Evolutionary conservation across 169 alveolate genomes (phyloP).

Genomic region (Plasmodium berghei): DNA sequence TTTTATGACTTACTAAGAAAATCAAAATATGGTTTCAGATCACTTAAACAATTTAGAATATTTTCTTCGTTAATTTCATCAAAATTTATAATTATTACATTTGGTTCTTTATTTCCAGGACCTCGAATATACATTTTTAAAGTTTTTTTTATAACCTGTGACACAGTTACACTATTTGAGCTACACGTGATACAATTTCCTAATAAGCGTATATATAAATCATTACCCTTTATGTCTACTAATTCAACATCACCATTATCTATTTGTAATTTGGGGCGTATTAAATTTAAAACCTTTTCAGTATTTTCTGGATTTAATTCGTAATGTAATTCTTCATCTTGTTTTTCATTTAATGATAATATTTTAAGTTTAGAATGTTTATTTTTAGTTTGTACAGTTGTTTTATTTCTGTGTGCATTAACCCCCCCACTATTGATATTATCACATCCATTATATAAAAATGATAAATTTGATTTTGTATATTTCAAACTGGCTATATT

Average conservation of each 20-base stretch:
- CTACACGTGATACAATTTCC: conserved; percentile 86
- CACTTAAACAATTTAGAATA: conserved; percentile 35
- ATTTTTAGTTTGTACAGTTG: conserved; percentile 29
- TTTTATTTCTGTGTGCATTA: conserved; percentile 29
- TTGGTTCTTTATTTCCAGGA: conserved; percentile 78
- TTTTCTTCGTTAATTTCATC: conserved; percentile 80
- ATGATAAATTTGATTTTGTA: conserved; percentile 14
- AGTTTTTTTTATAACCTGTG: conserved; percentile 82
- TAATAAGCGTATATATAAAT: conserved; percentile 65
- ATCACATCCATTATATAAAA: conserved; percentile 21
- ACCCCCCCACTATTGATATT: conserved; percentile 8
- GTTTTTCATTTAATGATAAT: conserved; percentile 7
- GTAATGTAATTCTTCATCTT: conserved; percentile 61
- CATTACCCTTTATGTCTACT: conserved; percentile 79
- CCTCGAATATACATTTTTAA: conserved; percentile 78
- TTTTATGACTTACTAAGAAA: conserved; percentile 46
- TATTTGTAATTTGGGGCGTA: conserved; percentile 82
- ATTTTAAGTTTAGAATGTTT: conserved; percentile 17
- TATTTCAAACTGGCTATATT: conserved; percentile 21
- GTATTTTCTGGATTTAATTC: conserved; percentile 79
- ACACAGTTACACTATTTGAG: conserved; percentile 81
- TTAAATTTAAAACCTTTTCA: conserved; percentile 83
- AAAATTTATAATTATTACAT: conserved; percentile 74
- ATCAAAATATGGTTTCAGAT: conserved; percentile 70
- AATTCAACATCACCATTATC: conserved; percentile 85